Percentiles rank a stretch among this genome's conserved stretches.
Evolutionary conservation across 257 asterid genomes (phyloP).

Genomic region (Solanum tarapatanum): DNA sequence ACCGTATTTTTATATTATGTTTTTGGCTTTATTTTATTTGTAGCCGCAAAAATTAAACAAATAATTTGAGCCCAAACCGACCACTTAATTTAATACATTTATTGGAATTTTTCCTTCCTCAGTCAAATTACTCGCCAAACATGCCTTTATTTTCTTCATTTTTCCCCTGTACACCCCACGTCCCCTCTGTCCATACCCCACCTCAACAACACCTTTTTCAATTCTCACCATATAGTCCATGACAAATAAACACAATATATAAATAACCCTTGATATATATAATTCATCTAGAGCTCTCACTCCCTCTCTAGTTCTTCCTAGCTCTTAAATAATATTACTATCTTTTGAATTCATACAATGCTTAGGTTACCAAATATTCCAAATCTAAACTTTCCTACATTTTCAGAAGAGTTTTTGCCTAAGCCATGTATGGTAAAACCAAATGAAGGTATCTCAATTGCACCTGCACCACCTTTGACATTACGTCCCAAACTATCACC

Average conservation of each 20-base stretch:
- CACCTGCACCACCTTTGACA: background rate
- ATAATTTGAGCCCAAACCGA: background rate
- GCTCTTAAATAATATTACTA: background rate
- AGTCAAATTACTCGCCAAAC: conserved; percentile 10
- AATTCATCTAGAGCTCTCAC: background rate
- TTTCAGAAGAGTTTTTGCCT: background rate
- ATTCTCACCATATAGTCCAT: background rate
- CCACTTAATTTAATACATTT: background rate
- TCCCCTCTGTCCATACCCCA: background rate
- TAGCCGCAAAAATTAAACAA: background rate
- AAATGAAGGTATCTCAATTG: background rate
- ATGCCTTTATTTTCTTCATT: background rate
- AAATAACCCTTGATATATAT: background rate
- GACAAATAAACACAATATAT: background rate
- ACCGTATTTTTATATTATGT: background rate
- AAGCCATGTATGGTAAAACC: background rate
- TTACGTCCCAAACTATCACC: background rate
- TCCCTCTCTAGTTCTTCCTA: background rate
- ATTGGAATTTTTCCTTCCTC: background rate
- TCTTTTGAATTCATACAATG: background rate
- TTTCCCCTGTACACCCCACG: background rate
- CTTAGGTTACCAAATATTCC: background rate
- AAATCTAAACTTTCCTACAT: background rate
- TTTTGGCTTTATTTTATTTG: background rate
- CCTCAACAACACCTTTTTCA: background rate